These are phyloP conservation scores for Curvularia verruculosa DNA, from an alignment of 2,329 filamentous ascomycete species.

Conservation along the genomic window DNA sequence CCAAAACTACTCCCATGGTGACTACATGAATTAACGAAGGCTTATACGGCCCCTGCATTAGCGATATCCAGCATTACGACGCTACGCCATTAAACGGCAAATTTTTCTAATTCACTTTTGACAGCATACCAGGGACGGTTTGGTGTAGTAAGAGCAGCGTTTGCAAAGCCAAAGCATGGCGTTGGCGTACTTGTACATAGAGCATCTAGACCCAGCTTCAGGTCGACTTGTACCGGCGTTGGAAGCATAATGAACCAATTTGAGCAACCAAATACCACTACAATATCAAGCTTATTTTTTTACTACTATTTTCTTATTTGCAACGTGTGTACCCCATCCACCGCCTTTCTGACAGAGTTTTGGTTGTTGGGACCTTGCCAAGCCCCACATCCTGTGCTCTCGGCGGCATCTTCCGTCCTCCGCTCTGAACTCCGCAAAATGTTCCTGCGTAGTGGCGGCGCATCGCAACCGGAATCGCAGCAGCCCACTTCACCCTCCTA, in stretches of 20 bases:
- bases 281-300: neutral
- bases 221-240: constrained; percentile 10
- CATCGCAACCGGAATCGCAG: constrained; percentile 17
- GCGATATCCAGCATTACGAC: constrained; percentile 33
- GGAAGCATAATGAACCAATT: constrained; percentile 18
- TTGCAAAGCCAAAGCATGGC: constrained; percentile 18
- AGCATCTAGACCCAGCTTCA: constrained; percentile 18
- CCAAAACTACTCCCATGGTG: constrained; percentile 40
- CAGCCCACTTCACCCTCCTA: constrained; percentile 1
- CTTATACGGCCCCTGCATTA: constrained; percentile 9
- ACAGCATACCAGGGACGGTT: constrained; percentile 27
- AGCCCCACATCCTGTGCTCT: constrained; percentile 12
- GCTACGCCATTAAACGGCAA: constrained; percentile 38
- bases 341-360: neutral
- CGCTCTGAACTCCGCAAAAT: constrained; percentile 45
- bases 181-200: constrained; percentile 21
- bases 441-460: constrained; percentile 20
- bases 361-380: constrained; percentile 16
- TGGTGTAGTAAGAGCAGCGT: constrained; percentile 20
- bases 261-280: constrained; percentile 1
- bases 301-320: neutral
- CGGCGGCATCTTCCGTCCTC: constrained; percentile 39
- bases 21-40: constrained; percentile 36
- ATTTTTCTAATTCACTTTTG: constrained; percentile 33
- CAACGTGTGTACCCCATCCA: neutral